These are phyloP conservation scores for Paxillus rubicundulus DNA, from an alignment of 768 basidiomycete species.

Conservation along the genomic window DNA sequence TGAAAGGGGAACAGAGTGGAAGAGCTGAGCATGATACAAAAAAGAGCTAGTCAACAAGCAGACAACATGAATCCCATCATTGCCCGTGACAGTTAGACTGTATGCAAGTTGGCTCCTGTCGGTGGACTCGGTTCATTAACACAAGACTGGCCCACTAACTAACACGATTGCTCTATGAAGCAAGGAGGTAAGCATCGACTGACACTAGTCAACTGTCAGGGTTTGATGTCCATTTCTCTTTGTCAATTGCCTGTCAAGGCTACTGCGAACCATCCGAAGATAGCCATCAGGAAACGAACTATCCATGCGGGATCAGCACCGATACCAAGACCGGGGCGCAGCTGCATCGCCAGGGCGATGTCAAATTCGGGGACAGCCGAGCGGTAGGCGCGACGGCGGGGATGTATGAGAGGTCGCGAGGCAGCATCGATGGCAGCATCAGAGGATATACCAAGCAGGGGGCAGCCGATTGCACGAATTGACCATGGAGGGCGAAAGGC, in stretches of 20 bases:
- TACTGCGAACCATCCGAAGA: slow-evolving; percentile 76
- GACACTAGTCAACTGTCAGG: not conserved
- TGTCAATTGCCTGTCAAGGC: slow-evolving; percentile 42
- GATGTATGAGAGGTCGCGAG: slow-evolving; percentile 13
- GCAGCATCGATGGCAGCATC: slow-evolving; percentile 4
- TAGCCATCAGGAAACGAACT: slow-evolving; percentile 74
- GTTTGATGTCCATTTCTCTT: not conserved
- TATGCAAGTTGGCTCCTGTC: too few species aligned
- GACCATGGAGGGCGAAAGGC: slow-evolving; percentile 30
- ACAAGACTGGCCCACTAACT: too few species aligned
- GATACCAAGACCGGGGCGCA: slow-evolving; percentile 65
- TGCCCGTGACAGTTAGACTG: too few species aligned
- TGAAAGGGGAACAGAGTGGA: too few species aligned
- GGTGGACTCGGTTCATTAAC: too few species aligned
- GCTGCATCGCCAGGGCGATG: slow-evolving; percentile 74
- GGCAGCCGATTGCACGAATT: slow-evolving; percentile 24
- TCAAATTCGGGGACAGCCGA: slow-evolving; percentile 52
- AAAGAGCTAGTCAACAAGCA: too few species aligned
- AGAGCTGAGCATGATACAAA: too few species aligned
- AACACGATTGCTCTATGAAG: too few species aligned
- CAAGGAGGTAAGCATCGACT: not conserved
- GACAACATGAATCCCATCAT: too few species aligned
- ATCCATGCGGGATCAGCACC: slow-evolving; percentile 78
- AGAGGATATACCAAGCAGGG: slow-evolving; percentile 17
- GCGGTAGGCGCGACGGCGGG: slow-evolving; percentile 31